These are phyloP conservation scores for Coemansia sp. DNA, from an alignment of 192 early-diverging fungal species.

Conservation along the genomic window DNA sequence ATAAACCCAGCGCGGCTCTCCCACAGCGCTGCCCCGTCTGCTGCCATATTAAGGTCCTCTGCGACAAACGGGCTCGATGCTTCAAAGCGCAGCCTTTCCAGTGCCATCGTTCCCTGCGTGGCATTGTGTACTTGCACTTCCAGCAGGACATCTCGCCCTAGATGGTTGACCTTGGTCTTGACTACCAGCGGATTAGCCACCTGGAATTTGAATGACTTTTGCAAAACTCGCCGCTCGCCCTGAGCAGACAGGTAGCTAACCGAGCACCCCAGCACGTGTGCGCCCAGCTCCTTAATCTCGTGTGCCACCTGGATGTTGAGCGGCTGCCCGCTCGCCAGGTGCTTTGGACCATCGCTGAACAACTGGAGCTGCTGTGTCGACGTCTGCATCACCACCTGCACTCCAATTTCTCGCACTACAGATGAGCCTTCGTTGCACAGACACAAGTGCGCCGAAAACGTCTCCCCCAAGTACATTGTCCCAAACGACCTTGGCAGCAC, in stretches of 20 bases:
- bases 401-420: conserved; percentile 70
- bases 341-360: conserved; percentile 43
- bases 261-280: conserved; percentile 89
- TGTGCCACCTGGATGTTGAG: conserved; percentile 81
- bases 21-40: conserved; percentile 31
- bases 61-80: conserved; percentile 70
- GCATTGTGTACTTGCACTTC: conserved; percentile 97
- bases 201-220: conserved; percentile 96
- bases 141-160: conserved; percentile 68
- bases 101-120: conserved; percentile 73
- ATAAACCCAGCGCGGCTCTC: conserved; percentile 29
- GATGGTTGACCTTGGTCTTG: conserved; percentile 93
- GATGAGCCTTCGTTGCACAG: conserved; percentile 81
- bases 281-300: conserved; percentile 95
- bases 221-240: conserved; percentile 70
- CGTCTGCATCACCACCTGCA: conserved; percentile 89
- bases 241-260: conserved; percentile 77
- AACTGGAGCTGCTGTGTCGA: conserved; percentile 78
- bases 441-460: conserved; percentile 83
- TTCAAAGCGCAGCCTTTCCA: conserved; percentile 90
- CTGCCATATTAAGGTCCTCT: conserved; percentile 36
- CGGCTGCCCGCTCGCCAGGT: conserved; percentile 70
- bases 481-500: conserved; percentile 87
- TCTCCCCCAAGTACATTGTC: conserved; percentile 94
- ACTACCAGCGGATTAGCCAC: conserved; percentile 94